A percentile compares a stretch with the other conserved stretches of the same genome.
phyloP scores from a whole-genome alignment of 2,329 filamentous ascomycete species.

The Berkeleyomyces rouxiae region DNA sequence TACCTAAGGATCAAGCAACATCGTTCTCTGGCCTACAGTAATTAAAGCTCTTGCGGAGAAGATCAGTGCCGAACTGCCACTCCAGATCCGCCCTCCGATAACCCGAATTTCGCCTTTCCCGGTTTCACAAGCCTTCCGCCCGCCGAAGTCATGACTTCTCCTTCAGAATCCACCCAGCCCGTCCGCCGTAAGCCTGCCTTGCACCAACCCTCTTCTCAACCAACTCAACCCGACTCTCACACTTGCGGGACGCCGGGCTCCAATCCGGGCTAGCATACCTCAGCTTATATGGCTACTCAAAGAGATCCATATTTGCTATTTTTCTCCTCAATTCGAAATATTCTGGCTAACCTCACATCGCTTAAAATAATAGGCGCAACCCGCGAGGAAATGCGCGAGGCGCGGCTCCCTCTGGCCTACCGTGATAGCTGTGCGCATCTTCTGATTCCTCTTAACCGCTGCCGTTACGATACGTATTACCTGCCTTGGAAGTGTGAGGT shows the following conservation, averaged over 20 bases:
- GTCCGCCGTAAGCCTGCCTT: conserved; percentile 3
- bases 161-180: conserved; percentile 1
- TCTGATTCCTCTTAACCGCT: conserved; percentile 87
- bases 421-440: conserved; percentile 91
- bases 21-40: neutral
- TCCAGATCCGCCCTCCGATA: neutral
- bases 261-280: neutral
- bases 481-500: conserved; percentile 97
- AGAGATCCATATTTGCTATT: neutral
- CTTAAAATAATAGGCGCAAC: conserved; percentile 43
- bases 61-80: neutral
- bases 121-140: neutral
- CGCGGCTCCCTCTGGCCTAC: conserved; percentile 75
- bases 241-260: neutral
- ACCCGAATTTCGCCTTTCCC: neutral
- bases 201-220: neutral
- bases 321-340: neutral
- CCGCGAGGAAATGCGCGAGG: conserved; percentile 85
- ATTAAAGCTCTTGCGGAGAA: neutral
- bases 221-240: neutral
- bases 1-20: neutral
- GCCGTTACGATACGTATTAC: conserved; percentile 82
- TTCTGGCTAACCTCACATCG: neutral
- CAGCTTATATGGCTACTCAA: neutral
- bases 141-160: neutral